Evolutionary conservation across 108 stramenopile genomes (phyloP).

Genomic region (Cyclostephanos invisitatus): DNA sequence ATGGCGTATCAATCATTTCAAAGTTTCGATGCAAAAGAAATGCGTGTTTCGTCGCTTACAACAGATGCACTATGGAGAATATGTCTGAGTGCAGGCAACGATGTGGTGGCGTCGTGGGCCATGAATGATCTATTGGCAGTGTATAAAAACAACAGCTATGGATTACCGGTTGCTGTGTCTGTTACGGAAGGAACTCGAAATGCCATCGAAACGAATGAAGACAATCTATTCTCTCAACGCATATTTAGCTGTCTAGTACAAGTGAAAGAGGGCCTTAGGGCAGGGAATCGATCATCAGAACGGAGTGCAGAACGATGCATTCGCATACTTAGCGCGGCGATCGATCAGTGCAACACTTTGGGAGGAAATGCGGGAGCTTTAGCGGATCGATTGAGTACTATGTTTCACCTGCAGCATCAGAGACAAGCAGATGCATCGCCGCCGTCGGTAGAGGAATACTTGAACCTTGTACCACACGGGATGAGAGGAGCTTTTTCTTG

Average conservation of each 20-base stretch:
- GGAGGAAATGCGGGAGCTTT: slow-evolving; percentile 61
- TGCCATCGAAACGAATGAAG: not conserved
- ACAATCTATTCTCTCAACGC: slow-evolving; percentile 44
- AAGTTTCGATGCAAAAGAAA: slow-evolving; percentile 30
- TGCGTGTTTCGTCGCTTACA: slow-evolving; percentile 44
- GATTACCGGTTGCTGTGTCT: not conserved
- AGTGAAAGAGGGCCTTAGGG: slow-evolving; percentile 65
- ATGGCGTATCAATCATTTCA: slow-evolving; percentile 76
- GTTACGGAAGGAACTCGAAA: slow-evolving; percentile 18
- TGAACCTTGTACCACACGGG: slow-evolving; percentile 68
- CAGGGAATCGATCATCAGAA: slow-evolving; percentile 50
- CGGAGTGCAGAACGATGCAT: slow-evolving; percentile 80
- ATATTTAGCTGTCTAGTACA: slow-evolving; percentile 71
- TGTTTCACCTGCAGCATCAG: slow-evolving; percentile 6
- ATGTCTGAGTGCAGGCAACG: slow-evolving; percentile 64
- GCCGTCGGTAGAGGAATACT: slow-evolving; percentile 35
- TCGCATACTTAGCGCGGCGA: slow-evolving; percentile 80
- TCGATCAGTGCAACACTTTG: slow-evolving; percentile 58
- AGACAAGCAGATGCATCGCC: not conserved
- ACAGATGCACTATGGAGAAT: slow-evolving; percentile 87
- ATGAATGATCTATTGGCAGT: slow-evolving; percentile 82
- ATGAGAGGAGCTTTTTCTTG: slow-evolving; percentile 78
- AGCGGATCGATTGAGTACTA: slow-evolving; percentile 43
- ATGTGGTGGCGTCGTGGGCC: slow-evolving; percentile 75
- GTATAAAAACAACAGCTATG: slow-evolving; percentile 42